Base-by-base conservation (phyloP, 2,329 filamentous ascomycete species). In the Monosporascus sp. region DNA sequence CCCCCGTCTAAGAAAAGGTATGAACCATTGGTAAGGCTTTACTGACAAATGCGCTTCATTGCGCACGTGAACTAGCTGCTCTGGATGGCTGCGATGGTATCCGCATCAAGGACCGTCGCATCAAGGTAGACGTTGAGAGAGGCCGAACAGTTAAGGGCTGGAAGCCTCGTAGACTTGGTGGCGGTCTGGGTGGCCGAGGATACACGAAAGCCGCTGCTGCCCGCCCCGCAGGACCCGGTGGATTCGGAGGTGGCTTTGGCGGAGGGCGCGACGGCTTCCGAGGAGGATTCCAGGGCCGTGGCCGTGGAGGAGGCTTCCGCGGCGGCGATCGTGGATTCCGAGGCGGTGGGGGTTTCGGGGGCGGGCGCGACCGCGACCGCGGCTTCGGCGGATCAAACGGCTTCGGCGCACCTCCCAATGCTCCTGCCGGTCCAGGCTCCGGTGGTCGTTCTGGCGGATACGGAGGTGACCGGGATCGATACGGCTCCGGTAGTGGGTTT, bases 71-170 rank as follows among this genome's bases (percentile, higher is more conserved):
- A 80, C 74, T 81, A 96, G 94, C 92, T 79, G 94, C 94, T 72
- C 85, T 97, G 78, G 96, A 86, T 65, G 74, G 78, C 62, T 85
- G 81, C 69, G 92, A 97, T 80, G 90, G 90, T 60, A 88, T 96
- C 66, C 86, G 87, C 62, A 96, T 99, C 74, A 95, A 91, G 70
- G 92, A 95, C 68, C 85, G 93, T 66, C 85, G 88, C 64, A 89
- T 97, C 65, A 84, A 96, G 68, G 91, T 97, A 65, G 94, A 99
- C 68, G 93, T 97, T 56, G 94, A 99, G 74, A 86, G 94, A 66
- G 94, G 94, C 61, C 88, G 94, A 62, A 97, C 94, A 34, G 90
- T 97, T 41, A 89, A 89, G 66, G 90, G 88, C 48, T 99, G 94
- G 94, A 88, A 89, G 66, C 94, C 94, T 56, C 86, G 89, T 61